Evolutionary conservation across 2,329 filamentous ascomycete genomes (phyloP).

Genomic region (Clonostachys chloroleuca): DNA sequence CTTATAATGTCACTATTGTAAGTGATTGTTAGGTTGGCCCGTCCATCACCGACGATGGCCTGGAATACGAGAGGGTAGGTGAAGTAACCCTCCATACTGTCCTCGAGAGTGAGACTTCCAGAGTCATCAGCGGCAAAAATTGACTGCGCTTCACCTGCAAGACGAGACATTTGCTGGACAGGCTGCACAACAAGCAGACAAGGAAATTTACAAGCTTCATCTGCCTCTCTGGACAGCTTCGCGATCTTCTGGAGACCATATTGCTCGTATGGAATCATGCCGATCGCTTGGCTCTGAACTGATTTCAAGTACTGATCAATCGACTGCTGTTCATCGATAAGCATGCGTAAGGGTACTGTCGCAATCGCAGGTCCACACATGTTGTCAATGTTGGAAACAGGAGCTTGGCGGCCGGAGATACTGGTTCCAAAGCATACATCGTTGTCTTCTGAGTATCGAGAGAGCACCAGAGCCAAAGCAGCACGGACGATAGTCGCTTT

Average conservation of each 20-base stretch:
- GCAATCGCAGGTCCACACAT: conserved; percentile 7
- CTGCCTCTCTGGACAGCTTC: conserved; percentile 2
- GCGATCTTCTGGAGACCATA: neutral
- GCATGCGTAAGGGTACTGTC: conserved; percentile 5
- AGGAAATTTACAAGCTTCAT: conserved; percentile 7
- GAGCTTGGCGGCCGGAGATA: conserved; percentile 6
- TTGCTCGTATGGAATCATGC: neutral
- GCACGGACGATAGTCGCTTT: conserved; percentile 12
- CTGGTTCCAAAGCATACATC: conserved; percentile 25
- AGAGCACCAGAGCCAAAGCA: conserved; percentile 17
- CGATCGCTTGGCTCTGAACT: conserved; percentile 3
- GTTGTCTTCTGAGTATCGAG: conserved; percentile 18
- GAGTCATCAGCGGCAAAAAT: too few species aligned
- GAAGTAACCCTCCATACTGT: conserved; percentile 7
- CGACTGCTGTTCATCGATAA: conserved; percentile 1
- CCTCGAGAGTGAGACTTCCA: neutral
- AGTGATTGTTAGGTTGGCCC: conserved; percentile 1
- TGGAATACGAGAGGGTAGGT: conserved; percentile 1
- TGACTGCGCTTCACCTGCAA: too few species aligned
- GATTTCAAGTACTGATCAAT: conserved; percentile 5
- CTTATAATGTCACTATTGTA: neutral
- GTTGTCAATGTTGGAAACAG: conserved; percentile 7
- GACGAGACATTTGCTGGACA: neutral
- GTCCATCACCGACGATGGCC: neutral
- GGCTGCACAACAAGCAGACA: conserved; percentile 9